phyloP scores from a whole-genome alignment of 164 flowering plant genomes.

The Macadamia tetraphylla region DNA sequence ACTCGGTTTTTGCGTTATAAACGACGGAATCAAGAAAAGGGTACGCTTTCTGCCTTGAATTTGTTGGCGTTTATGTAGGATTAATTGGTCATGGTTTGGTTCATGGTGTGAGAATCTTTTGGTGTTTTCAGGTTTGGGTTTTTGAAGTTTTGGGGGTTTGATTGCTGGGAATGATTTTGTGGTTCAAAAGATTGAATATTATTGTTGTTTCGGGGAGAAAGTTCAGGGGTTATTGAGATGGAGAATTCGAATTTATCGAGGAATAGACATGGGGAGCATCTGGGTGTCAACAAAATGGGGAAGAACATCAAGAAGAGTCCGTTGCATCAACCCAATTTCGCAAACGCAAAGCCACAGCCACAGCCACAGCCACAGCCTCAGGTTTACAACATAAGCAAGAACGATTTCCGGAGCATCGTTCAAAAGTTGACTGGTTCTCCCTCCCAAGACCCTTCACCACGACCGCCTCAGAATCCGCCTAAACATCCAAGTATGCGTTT shows the following conservation, averaged over 20 bases:
- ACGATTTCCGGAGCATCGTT: conserved; percentile 77
- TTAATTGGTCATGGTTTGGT: neutral
- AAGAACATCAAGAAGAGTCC: conserved; percentile 92
- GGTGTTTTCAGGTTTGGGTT: neutral
- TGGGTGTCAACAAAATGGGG: conserved; percentile 89
- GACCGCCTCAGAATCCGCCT: conserved; percentile 59
- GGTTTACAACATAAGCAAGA: conserved; percentile 93
- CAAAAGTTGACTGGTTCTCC: conserved; percentile 97
- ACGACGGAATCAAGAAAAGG: neutral
- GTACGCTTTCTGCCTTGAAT: conserved; percentile 9
- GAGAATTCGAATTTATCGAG: conserved; percentile 38
- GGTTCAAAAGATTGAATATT: neutral
- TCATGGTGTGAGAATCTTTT: neutral
- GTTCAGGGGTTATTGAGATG: conserved; percentile 22
- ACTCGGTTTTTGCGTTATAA: neutral
- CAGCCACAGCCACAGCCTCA: conserved; percentile 70
- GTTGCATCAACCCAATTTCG: conserved; percentile 71
- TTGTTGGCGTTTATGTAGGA: conserved; percentile 1
- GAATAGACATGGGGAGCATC: conserved; percentile 52
- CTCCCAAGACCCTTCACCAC: conserved; percentile 51
- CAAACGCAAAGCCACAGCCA: conserved; percentile 34
- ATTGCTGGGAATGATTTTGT: neutral
- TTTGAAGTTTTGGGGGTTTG: neutral
- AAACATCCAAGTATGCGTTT: conserved; percentile 63
- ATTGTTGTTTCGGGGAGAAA: neutral